Evolutionary conservation across 2,329 filamentous ascomycete genomes (phyloP), one percentile per base, ranked within the genome.

Genomic region (Beauveria medogensis): DNA sequence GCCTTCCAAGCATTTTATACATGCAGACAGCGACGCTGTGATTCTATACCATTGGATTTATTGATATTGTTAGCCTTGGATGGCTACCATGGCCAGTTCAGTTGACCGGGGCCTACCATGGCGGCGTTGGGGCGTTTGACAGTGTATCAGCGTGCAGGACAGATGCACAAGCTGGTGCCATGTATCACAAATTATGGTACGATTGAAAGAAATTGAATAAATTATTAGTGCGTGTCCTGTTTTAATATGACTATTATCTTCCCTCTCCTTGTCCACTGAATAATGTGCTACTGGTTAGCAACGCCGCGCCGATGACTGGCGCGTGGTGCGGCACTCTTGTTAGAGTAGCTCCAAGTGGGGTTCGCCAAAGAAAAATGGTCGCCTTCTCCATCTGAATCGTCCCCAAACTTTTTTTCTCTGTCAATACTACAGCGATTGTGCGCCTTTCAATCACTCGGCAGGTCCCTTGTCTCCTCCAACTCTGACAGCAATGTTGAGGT

Each of bases 361-460:
- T 61, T 44, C 30, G 24, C 34, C 53, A 46, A 46, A 56, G 46
- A 57, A 61, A 61, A 60, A 58, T 28, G 34, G 54, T 41, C 18
- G 52, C 47, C 47, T 55, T 26, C 58, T 60, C 59, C 59, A 56
- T 56, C 44, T 22, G 9, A 26, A 56, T 61, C 59, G 54, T 61
- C 59, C 53, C 54, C 59, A 56, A 57, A 56, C 59, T 53, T 61
- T 61, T 61, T 56, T 46, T 22, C 50, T 52, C 8, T 30, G 24
- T 26, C 43, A 54, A 22, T 22, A 54, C 50, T 47, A 26, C 41
- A 28, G 51, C 50, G 22, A 47, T 54, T 55, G 50, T 47, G 40
- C 50, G 41, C 50, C 43, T 48, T 44, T 28, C 28, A 41, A 18
- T 12, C 41, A 47, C 16, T 18, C 24, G 37, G 41, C 30, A 41